Base-by-base conservation (phyloP, 2,329 filamentous ascomycete species). In the Ilyonectria destructans region DNA sequence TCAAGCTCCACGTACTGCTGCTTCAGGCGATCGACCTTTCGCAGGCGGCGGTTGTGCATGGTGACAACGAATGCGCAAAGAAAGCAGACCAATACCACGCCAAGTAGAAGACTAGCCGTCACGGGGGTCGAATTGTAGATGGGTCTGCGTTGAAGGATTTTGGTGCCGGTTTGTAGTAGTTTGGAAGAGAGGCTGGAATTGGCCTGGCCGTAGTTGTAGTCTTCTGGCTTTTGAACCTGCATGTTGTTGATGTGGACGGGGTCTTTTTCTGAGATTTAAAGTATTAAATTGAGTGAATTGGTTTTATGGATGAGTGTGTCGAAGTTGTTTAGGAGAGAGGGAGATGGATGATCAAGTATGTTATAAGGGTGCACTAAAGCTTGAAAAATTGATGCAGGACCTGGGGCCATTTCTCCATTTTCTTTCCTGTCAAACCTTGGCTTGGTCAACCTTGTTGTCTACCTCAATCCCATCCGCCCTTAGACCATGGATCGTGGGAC, bases 211-310 rank as follows among this genome's bases (percentile, higher is more conserved):
- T 48, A 56, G 13, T 13, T 19, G 40, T 37, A 48, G 29, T 21
- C 19, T 26, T 48, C 19, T 23, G 40, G 49, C 4, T 3, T 37
- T 56, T 62, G 59, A 21, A 49, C 59, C 7, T 62, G 40, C 51
- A 62, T 56, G n/a, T 40, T 56, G 51, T 17, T 6, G 2, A 26
- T 4, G 1, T 1, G 9, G 19, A 19, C 23, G 4, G 23, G 4
- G 1, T 46, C n/a, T 12, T 5, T 48, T 13, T 21, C 3, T 15
- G 12, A 4, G 2, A 21, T 13, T 48, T 26, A 48, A 33, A 33
- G 9, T 33, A 33, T 9, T 33, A 9, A 33, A 33, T 3, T 1
- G 12, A 33, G 31, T 33, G 31, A 33, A 33, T 33, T 33, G 8
- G 8, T 33, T 12, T 33, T 33, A 33, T 33, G 6, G 12, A 12